A percentile compares a stretch with the other conserved stretches of the same genome.
These are phyloP conservation scores for Biscutella auriculata DNA, from an alignment of 441 rosid genomes.

Conservation along the genomic window DNA sequence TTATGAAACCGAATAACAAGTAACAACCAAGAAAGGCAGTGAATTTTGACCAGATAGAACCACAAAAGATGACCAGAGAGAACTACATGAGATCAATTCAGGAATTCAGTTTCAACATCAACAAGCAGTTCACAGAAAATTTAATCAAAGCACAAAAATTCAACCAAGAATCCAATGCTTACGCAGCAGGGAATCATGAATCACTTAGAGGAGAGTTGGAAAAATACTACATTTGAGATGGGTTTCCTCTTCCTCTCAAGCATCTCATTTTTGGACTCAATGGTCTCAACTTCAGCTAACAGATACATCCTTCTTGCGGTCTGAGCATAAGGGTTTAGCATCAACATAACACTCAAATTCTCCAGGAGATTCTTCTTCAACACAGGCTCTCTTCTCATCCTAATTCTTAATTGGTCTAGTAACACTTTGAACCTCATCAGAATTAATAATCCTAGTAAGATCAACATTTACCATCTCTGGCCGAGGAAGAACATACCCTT, in stretches of 20 bases:
- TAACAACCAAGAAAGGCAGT: no score
- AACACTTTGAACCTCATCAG: slow-evolving; percentile 91
- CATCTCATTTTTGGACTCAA: slow-evolving; percentile 94
- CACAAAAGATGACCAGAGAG: no score
- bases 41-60: no score
- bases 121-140: no score
- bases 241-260: slow-evolving; percentile 69
- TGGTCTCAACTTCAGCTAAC: slow-evolving; percentile 79
- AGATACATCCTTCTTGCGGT: slow-evolving; percentile 85
- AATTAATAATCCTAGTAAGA: slow-evolving; percentile 79
- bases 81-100: no score
- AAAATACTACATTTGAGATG: no score
- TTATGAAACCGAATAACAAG: no score
- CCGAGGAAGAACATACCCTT: slow-evolving; percentile 71
- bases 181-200: no score
- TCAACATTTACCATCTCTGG: slow-evolving; percentile 92
- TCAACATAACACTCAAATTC: slow-evolving; percentile 72
- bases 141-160: no score
- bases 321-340: slow-evolving; percentile 83
- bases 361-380: slow-evolving; percentile 88
- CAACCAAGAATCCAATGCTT: no score
- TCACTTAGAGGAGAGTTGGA: no score
- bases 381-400: slow-evolving; percentile 57
- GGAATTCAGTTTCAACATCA: no score
- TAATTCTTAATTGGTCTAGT: slow-evolving; percentile 67